These are phyloP conservation scores for Metrosideros polymorpha DNA, from an alignment of 441 rosid genomes.

Conservation along the genomic window DNA sequence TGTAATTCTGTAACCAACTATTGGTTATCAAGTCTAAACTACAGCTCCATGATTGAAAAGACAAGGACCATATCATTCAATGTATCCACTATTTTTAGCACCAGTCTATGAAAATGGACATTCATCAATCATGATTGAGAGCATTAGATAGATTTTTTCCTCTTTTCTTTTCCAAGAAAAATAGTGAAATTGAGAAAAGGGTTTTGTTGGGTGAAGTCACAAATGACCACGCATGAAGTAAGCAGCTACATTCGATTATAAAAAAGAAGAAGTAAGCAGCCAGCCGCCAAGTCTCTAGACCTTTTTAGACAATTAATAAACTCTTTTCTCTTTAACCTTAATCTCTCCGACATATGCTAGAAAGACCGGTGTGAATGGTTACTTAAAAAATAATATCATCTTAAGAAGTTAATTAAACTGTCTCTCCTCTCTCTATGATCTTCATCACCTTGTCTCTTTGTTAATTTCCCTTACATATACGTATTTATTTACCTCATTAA, in stretches of 20 bases:
- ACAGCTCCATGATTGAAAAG: background rate
- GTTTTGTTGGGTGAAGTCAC: background rate
- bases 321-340: background rate
- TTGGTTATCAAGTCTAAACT: background rate
- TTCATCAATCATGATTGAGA: background rate
- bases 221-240: background rate
- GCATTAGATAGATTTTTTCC: background rate
- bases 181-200: background rate
- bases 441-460: background rate
- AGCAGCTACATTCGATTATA: no score
- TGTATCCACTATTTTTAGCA: background rate
- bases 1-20: background rate
- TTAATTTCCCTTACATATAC: background rate
- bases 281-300: background rate
- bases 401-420: background rate
- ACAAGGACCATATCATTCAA: background rate
- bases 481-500: background rate
- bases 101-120: background rate
- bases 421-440: background rate
- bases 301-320: background rate
- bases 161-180: background rate
- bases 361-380: background rate
- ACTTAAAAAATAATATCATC: background rate
- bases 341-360: background rate
- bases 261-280: no score